These are phyloP conservation scores for Fusarium newnesense DNA, from an alignment of 2,329 filamentous ascomycete species.

Conservation along the genomic window DNA sequence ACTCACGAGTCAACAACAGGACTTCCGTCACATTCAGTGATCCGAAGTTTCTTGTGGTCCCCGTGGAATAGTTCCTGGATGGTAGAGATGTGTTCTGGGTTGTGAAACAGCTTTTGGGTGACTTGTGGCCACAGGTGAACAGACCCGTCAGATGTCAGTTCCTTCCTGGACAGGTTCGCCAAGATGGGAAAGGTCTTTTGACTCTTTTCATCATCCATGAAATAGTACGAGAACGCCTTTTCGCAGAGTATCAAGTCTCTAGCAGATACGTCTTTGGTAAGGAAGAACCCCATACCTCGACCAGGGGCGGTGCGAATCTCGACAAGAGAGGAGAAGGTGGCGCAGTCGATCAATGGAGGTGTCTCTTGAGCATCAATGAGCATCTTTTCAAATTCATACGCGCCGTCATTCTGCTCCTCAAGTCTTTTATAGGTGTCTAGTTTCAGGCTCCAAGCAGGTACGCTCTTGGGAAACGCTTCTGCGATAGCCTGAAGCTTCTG, in stretches of 20 bases:
- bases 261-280: constrained; percentile 56
- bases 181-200: constrained; percentile 33
- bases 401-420: constrained; percentile 50
- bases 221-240: constrained; percentile 62
- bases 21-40: constrained; percentile 45
- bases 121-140: constrained; percentile 53
- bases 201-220: constrained; percentile 27
- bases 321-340: constrained; percentile 57
- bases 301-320: constrained; percentile 52
- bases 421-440: constrained; percentile 46
- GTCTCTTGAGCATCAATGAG: constrained; percentile 49
- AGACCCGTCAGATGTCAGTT: constrained; percentile 50
- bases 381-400: constrained; percentile 53
- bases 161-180: constrained; percentile 50
- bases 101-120: constrained; percentile 58
- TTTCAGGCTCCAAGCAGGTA: neutral
- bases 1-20: constrained; percentile 60
- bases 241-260: constrained; percentile 66
- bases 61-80: constrained; percentile 52
- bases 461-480: constrained; percentile 49
- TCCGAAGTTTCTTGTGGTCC: constrained; percentile 46
- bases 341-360: constrained; percentile 58
- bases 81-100: constrained; percentile 37
- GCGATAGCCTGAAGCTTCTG: constrained; percentile 48
- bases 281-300: constrained; percentile 63